Conservation (phyloP, 2,329 filamentous ascomycete genomes). For the Phialophora chinensis region DNA sequence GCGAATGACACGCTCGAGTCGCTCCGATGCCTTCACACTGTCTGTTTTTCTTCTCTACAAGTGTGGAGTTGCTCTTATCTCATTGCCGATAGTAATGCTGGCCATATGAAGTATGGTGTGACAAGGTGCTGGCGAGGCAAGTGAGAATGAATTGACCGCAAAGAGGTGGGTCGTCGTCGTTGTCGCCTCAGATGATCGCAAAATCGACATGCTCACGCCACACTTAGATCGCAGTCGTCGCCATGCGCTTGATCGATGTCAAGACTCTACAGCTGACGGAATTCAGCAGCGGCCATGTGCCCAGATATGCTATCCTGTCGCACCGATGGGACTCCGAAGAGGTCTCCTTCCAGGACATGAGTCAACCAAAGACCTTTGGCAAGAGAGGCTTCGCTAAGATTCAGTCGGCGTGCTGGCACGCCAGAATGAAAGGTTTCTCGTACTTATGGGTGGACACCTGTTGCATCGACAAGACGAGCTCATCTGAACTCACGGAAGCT, state of each 20-base stretch:
- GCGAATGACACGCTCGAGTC: not conserved
- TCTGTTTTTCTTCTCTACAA: not conserved
- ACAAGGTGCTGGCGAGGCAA: not conserved
- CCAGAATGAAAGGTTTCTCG: slow-evolving; percentile 39
- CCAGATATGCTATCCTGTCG: slow-evolving; percentile 41
- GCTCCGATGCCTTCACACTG: not conserved
- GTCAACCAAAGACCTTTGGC: slow-evolving; percentile 15
- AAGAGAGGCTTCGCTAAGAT: slow-evolving; percentile 42
- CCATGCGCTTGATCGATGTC: slow-evolving; percentile 37
- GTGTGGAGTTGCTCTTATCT: not conserved
- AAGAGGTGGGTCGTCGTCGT: not conserved
- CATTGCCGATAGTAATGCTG: not conserved
- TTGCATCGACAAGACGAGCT: slow-evolving; percentile 48
- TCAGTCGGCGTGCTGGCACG: slow-evolving; percentile 35
- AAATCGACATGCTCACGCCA: not conserved
- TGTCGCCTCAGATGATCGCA: not conserved
- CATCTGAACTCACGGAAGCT: slow-evolving; percentile 46
- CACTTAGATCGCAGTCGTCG: slow-evolving; percentile 8
- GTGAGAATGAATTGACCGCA: not conserved
- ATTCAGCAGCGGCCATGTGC: slow-evolving; percentile 22
- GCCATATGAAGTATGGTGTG: not conserved
- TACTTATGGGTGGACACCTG: slow-evolving; percentile 51
- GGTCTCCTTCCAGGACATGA: slow-evolving; percentile 37
- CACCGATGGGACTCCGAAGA: slow-evolving; percentile 41
- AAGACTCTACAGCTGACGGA: slow-evolving; percentile 33